Evolutionary conservation across 768 basidiomycete species (phyloP).

Genomic region (Hemileccinum impolitum): DNA sequence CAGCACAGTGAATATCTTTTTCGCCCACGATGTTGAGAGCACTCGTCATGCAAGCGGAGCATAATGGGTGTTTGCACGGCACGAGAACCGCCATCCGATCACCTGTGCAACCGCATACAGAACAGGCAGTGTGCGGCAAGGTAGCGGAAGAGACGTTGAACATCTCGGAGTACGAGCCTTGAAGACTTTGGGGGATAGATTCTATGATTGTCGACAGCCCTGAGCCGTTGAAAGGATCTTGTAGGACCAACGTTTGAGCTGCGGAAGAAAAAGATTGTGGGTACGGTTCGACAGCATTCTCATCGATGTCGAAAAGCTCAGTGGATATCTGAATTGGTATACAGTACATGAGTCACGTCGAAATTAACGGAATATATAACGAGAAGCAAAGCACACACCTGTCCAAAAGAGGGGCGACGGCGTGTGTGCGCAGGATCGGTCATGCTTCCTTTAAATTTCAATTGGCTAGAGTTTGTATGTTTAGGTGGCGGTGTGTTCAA

Average conservation of each 20-base stretch:
- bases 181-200: conserved; percentile 23
- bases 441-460: conserved; percentile 65
- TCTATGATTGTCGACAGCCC: conserved; percentile 33
- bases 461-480: conserved; percentile 47
- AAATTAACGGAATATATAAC: conserved; percentile 9
- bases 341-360: conserved; percentile 13
- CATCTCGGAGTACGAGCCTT: conserved; percentile 22
- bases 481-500: conserved; percentile 67
- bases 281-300: conserved; percentile 59
- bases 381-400: conserved; percentile 31
- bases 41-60: conserved; percentile 79
- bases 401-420: conserved; percentile 38
- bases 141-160: conserved; percentile 11
- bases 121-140: conserved; percentile 41
- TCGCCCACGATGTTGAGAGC: conserved; percentile 88
- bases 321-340: conserved; percentile 37
- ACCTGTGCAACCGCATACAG: conserved; percentile 55
- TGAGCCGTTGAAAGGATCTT: conserved; percentile 42
- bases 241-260: conserved; percentile 34
- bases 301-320: conserved; percentile 73
- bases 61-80: conserved; percentile 75
- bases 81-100: conserved; percentile 60
- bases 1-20: conserved; percentile 82
- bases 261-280: conserved; percentile 36
- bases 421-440: conserved; percentile 65